A percentile compares a stretch with the other conserved stretches of the same genome.
Conservation (phyloP, 2,329 filamentous ascomycete genomes). For the Penicillium sclerotigenum region DNA sequence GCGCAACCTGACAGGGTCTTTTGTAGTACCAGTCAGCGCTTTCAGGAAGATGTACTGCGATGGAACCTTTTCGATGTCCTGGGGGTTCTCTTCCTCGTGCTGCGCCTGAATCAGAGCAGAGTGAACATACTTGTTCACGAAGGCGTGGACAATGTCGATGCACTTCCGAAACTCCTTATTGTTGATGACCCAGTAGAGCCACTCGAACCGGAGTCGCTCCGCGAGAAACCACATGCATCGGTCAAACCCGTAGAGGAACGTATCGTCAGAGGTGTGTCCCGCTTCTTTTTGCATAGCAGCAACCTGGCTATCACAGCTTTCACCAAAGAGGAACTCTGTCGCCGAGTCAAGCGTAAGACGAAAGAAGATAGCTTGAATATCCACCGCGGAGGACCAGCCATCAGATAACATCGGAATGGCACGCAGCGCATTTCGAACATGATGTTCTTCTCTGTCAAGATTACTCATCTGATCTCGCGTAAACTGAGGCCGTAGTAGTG, state of each 20-base stretch:
- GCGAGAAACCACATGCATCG: background rate
- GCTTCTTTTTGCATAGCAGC: background rate
- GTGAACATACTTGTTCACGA: background rate
- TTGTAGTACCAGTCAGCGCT: background rate
- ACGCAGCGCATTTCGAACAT: slow-evolving; percentile 41
- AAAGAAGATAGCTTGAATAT: slow-evolving; percentile 63
- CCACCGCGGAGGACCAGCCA: slow-evolving; percentile 49
- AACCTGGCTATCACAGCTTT: slow-evolving; percentile 21
- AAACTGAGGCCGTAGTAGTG: slow-evolving; percentile 51
- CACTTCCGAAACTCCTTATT: background rate
- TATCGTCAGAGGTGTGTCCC: background rate
- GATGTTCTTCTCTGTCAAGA: slow-evolving; percentile 57
- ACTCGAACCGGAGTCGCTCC: slow-evolving; percentile 2
- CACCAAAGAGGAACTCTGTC: slow-evolving; percentile 65
- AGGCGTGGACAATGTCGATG: background rate
- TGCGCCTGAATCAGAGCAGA: background rate
- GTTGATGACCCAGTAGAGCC: background rate
- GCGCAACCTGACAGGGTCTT: slow-evolving; percentile 36
- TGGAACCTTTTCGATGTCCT: background rate
- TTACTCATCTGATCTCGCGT: slow-evolving; percentile 52
- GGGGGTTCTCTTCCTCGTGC: background rate
- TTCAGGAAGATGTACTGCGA: slow-evolving; percentile 1
- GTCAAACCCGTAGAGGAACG: slow-evolving; percentile 2
- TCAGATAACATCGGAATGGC: slow-evolving; percentile 51
- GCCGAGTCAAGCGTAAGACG: slow-evolving; percentile 65